phyloP scores from a whole-genome alignment of 495 filamentous ascomycete genomes.

The Xylaria cubensis region DNA sequence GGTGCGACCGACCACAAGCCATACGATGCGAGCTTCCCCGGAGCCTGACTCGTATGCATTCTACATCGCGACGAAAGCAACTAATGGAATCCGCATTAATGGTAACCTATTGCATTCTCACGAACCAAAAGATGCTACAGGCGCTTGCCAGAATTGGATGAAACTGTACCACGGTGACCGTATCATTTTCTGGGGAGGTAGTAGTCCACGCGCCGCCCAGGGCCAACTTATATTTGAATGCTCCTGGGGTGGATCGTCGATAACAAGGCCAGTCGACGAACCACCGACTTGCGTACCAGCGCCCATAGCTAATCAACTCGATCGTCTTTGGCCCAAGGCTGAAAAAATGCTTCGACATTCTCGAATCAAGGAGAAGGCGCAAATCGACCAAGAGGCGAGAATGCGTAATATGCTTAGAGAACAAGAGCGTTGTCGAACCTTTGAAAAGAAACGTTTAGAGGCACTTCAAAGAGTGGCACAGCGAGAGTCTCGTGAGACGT shows the following conservation, averaged over 20 bases:
- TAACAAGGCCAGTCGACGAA: constrained; percentile 32
- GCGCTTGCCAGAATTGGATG: constrained; percentile 64
- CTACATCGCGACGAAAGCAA: constrained; percentile 76
- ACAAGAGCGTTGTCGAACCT: constrained; percentile 47
- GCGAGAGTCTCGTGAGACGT: constrained; percentile 33
- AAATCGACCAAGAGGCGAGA: constrained; percentile 45
- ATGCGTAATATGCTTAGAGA: constrained; percentile 45
- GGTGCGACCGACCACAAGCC: constrained; percentile 34
- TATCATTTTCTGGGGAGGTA: constrained; percentile 64
- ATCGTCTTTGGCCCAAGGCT: constrained; percentile 40
- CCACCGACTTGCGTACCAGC: constrained; percentile 32
- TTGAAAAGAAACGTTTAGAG: constrained; percentile 49
- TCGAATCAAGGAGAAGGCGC: constrained; percentile 42
- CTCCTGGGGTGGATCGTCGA: constrained; percentile 53
- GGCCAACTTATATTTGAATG: constrained; percentile 53
- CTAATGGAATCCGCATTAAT: constrained; percentile 75
- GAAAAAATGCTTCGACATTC: constrained; percentile 31
- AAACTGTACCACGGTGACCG: constrained; percentile 74
- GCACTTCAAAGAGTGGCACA: constrained; percentile 40
- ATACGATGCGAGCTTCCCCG: constrained; percentile 36
- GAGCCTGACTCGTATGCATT: constrained; percentile 67
- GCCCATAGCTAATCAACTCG: constrained; percentile 35
- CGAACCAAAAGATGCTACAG: constrained; percentile 49
- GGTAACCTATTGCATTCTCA: constrained; percentile 61
- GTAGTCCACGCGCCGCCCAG: constrained; percentile 33